Evolutionary conservation across 306 rosid genomes (phyloP).

Genomic region (Delonix regia): DNA sequence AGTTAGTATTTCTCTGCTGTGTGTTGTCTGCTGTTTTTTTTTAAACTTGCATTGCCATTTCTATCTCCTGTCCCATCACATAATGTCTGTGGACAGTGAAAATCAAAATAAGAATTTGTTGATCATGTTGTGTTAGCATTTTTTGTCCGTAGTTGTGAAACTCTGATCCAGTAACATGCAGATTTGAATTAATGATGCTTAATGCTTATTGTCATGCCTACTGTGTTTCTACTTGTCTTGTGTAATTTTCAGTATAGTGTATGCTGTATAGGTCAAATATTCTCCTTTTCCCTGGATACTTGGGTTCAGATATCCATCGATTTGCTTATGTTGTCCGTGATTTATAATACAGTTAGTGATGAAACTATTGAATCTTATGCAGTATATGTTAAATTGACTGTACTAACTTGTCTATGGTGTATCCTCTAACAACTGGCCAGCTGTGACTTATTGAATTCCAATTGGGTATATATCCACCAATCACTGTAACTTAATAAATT

Average conservation of each 20-base stretch:
- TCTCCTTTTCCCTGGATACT: too few species aligned
- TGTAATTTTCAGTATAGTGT: slow-evolving; percentile 20
- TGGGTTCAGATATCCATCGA: too few species aligned
- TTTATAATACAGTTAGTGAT: not conserved
- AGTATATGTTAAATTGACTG: slow-evolving; percentile 9
- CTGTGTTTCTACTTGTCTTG: slow-evolving; percentile 7
- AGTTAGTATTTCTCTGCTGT: slow-evolving; percentile 61
- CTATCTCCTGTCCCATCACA: slow-evolving; percentile 7
- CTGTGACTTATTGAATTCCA: slow-evolving; percentile 12
- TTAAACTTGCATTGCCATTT: slow-evolving; percentile 14
- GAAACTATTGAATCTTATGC: not conserved
- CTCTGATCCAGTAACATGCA: slow-evolving; percentile 11
- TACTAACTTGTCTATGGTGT: not conserved
- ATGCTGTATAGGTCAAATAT: not conserved
- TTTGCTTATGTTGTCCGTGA: slow-evolving; percentile 18
- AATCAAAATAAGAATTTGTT: slow-evolving; percentile 3
- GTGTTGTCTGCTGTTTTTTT: slow-evolving; percentile 29
- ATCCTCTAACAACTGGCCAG: not conserved
- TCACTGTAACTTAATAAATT: not conserved
- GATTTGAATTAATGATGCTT: slow-evolving; percentile 21
- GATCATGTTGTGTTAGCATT: not conserved
- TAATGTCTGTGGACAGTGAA: not conserved
- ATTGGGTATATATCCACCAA: slow-evolving; percentile 11
- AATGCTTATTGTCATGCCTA: slow-evolving; percentile 16
- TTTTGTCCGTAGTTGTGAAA: not conserved